A percentile compares a stretch with the other conserved stretches of the same genome.
phyloP scores from a whole-genome alignment of 208 protist genomes.

The Trypanosoma lewisi region DNA sequence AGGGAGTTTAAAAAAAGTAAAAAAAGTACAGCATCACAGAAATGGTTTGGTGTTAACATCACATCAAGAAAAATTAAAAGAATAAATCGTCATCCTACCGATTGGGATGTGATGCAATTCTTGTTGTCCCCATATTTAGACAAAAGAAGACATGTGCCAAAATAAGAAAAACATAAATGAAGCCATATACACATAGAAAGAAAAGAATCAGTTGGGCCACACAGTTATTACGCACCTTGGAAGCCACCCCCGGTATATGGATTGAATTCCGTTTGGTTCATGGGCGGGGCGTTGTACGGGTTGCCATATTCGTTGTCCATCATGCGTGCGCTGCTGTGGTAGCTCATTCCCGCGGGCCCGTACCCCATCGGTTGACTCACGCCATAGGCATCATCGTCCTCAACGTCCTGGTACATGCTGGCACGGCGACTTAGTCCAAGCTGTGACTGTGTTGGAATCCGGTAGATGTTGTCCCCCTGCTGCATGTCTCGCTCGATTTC shows the following conservation, averaged over 20 bases:
- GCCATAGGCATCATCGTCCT: background rate
- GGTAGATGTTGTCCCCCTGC: slow-evolving; percentile 37
- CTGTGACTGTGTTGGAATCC: slow-evolving; percentile 57
- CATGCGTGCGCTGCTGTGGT: background rate
- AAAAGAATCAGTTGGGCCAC: background rate
- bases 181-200: background rate
- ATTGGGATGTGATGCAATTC: background rate
- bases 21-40: no score
- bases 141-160: background rate
- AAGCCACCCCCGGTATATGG: background rate
- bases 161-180: background rate
- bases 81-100: background rate
- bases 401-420: background rate
- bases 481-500: slow-evolving; percentile 5
- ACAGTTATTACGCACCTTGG: background rate
- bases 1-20: no score
- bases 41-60: no score
- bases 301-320: background rate
- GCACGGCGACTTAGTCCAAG: slow-evolving; percentile 34
- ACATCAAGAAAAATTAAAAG: background rate
- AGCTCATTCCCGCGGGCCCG: background rate
- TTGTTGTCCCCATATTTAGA: background rate
- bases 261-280: background rate
- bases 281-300: background rate
- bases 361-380: background rate